Base-by-base conservation (phyloP, 768 basidiomycete genomes). In the Suillus americanus region DNA sequence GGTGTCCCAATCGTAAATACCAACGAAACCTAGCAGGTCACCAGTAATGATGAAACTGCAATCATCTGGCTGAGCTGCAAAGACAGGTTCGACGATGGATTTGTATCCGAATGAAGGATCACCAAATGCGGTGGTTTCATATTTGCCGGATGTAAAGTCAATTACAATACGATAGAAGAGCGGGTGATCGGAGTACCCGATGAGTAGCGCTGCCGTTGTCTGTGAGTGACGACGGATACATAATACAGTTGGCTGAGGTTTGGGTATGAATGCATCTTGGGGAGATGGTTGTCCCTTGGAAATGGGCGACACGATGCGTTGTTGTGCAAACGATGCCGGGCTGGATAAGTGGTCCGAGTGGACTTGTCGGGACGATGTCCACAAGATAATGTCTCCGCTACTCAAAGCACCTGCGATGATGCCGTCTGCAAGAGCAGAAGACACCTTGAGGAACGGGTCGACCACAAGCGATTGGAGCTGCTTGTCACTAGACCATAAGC, bases 11-110 rank as follows among this genome's bases (percentile, higher is more conserved):
- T 84, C 79, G 69, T 89, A 92, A 5, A 91, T 75, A 62, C 80
- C 85, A 51, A 92, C 74, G 48, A 80, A 86, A 1, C 92, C 92
- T 30, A 90, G 78, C 28, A 79, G 75, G 71, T 93, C 89, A 2
- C 92, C 92, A 2, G 77, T 79, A 10, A 92, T 69, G 38, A 92
- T 73, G 71, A 91, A 85, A 69, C 80, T 83, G 13, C 71, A 68
- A 60, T 83, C 79, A n/a, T 65, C 50, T 25, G 81, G 73, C 20
- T 48, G 23, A 0, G 56, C 3, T 66, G 89, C 86, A 57, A 81
- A 80, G 18, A 77, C 67, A 3, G 88, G 84, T 14, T 75, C 73
- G 10, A 91, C 35, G 41, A 74, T 71, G 8, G 84, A 84, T n/a
- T 90, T 78, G 13, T 78, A 70, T 5, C 86, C 85, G 40, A 84